These are phyloP conservation scores for Sporothrix schenckii DNA, from an alignment of 2,329 filamentous ascomycete genomes.

Conservation along the genomic window DNA sequence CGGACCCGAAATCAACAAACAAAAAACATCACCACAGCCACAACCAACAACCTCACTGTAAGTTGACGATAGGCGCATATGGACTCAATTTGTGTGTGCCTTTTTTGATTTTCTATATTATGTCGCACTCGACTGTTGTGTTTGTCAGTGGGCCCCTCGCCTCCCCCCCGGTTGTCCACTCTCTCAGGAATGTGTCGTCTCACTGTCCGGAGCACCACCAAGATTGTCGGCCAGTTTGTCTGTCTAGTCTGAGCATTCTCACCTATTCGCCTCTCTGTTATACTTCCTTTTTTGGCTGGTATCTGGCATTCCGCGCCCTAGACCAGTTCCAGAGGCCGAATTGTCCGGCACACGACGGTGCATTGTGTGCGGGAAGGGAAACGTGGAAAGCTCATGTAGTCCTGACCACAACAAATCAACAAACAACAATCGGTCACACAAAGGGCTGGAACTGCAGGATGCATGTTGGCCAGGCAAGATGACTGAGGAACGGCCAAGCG, in stretches of 20 bases:
- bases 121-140: not conserved
- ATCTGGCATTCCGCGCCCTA: conserved; percentile 5
- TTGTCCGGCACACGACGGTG: conserved; percentile 22
- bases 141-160: not conserved
- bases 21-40: not conserved
- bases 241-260: not conserved
- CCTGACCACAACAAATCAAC: conserved; percentile 4
- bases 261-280: not conserved
- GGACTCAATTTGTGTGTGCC: not conserved
- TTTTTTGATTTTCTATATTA: not conserved
- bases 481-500: conserved; percentile 15
- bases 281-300: not conserved
- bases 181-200: conserved; percentile 19
- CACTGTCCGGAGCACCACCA: conserved; percentile 15
- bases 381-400: not conserved
- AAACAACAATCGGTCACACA: conserved; percentile 14
- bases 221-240: not conserved
- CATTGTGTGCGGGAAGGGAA: not conserved
- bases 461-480: not conserved
- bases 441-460: conserved; percentile 12
- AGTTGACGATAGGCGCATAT: conserved; percentile 4
- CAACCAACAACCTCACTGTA: not conserved
- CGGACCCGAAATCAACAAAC: not conserved
- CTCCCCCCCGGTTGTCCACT: not conserved
- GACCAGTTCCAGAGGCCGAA: not conserved